Evolutionary conservation across 208 protist species (phyloP).

Genomic region (Acanthamoeba sp.): DNA sequence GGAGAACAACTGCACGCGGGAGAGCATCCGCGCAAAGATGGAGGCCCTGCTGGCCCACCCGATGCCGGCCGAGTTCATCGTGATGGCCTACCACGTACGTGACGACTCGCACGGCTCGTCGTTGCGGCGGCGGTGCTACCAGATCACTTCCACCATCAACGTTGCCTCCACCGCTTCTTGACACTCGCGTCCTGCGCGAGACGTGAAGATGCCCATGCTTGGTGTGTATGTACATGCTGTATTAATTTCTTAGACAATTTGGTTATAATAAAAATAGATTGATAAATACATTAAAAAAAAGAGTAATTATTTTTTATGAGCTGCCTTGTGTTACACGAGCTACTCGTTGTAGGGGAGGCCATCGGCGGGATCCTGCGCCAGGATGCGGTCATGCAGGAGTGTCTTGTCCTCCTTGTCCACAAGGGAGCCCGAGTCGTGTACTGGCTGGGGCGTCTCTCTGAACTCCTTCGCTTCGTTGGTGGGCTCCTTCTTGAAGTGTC

Average conservation of each 20-base stretch:
- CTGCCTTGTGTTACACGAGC: too few species aligned
- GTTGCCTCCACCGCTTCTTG: background rate
- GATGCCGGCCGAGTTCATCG: conserved; percentile 8
- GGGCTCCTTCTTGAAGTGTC: conserved; percentile 25
- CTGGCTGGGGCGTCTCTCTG: background rate
- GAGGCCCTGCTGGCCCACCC: conserved; percentile 19
- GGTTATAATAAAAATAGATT: too few species aligned
- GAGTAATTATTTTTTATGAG: too few species aligned
- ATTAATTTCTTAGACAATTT: too few species aligned
- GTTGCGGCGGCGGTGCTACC: background rate
- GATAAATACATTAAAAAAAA: too few species aligned
- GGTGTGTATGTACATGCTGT: too few species aligned
- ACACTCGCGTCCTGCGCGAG: too few species aligned
- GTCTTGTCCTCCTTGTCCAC: conserved; percentile 60
- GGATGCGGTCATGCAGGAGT: conserved; percentile 7
- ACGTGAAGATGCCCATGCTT: too few species aligned
- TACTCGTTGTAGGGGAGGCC: conserved; percentile 62
- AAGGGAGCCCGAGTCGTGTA: background rate
- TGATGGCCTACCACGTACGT: background rate
- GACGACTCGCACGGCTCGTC: background rate
- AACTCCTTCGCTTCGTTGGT: background rate
- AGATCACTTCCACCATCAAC: conserved; percentile 40
- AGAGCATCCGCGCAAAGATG: background rate
- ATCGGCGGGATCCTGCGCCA: background rate
- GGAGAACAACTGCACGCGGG: conserved; percentile 41